Conservation (phyloP, 495 filamentous ascomycete species). For the Aspergillus indologenus region DNA sequence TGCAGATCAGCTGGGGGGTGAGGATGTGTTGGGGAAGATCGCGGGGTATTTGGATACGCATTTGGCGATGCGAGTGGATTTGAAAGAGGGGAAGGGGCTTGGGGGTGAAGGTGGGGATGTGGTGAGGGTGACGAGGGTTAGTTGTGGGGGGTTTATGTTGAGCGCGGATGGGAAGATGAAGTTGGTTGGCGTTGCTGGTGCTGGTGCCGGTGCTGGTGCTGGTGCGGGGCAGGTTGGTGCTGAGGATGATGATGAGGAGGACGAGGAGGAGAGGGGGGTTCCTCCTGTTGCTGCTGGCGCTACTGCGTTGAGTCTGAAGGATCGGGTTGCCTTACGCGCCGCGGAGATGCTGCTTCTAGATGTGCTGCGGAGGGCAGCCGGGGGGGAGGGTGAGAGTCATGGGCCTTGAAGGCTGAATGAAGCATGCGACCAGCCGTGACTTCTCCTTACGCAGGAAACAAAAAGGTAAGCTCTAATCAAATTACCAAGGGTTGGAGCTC, state of each 20-base stretch:
- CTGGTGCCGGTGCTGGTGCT: background rate
- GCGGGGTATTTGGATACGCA: constrained; percentile 42
- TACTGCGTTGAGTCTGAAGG: background rate
- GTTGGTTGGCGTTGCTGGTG: constrained; percentile 30
- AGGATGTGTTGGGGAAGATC: constrained; percentile 40
- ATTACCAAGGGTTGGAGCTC: too few species aligned
- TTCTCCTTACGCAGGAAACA: too few species aligned
- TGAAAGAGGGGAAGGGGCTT: constrained; percentile 20
- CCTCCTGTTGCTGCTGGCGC: constrained; percentile 8
- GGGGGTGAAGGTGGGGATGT: constrained; percentile 24
- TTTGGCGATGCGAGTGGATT: constrained; percentile 49
- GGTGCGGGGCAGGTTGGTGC: background rate
- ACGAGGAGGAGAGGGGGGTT: constrained; percentile 13
- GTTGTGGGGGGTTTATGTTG: constrained; percentile 53
- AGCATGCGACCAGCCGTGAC: too few species aligned
- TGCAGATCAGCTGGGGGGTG: background rate
- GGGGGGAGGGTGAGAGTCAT: constrained; percentile 21
- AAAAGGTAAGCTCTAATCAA: too few species aligned
- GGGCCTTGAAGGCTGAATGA: background rate
- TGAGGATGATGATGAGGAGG: constrained; percentile 15
- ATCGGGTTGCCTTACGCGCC: constrained; percentile 19
- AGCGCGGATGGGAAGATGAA: constrained; percentile 53
- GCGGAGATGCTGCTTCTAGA: constrained; percentile 29
- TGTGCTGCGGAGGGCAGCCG: constrained; percentile 27
- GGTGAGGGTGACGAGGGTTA: constrained; percentile 48